These are phyloP conservation scores for Aspergillus egyptiacus DNA, from an alignment of 495 filamentous ascomycete genomes.

Conservation along the genomic window DNA sequence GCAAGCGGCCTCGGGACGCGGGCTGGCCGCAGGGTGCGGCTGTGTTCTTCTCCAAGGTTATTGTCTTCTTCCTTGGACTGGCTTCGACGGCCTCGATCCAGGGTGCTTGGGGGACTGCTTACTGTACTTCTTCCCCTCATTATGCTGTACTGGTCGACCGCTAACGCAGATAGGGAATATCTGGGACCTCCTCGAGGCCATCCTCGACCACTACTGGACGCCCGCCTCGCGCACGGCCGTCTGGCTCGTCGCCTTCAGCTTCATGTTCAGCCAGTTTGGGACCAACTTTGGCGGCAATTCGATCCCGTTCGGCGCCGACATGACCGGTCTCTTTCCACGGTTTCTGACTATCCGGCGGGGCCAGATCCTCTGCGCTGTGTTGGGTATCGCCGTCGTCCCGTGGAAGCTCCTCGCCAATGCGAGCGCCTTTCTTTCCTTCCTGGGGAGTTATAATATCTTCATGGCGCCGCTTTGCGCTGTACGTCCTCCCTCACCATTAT, in stretches of 20 bases:
- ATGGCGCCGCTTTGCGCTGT: conserved; percentile 13
- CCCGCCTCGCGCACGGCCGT: background rate
- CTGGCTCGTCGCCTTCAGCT: conserved; percentile 7
- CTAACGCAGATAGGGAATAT: conserved; percentile 7
- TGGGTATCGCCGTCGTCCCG: conserved; percentile 4
- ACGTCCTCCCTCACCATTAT: background rate
- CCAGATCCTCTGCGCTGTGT: conserved; percentile 7
- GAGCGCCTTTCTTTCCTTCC: conserved; percentile 4
- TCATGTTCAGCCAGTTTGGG: conserved; percentile 7
- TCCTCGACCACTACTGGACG: conserved; percentile 9
- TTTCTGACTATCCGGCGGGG: conserved; percentile 11
- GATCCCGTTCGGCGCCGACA: conserved; percentile 9
- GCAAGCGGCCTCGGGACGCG: background rate
- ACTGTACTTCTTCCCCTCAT: background rate
- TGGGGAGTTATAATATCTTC: conserved; percentile 14
- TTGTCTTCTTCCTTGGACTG: conserved; percentile 1
- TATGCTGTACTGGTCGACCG: background rate
- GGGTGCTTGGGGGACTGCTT: conserved; percentile 5
- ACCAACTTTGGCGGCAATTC: conserved; percentile 9
- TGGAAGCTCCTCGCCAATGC: conserved; percentile 11
- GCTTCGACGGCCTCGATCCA: background rate
- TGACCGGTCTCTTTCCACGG: conserved; percentile 3
- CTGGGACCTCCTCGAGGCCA: conserved; percentile 10
- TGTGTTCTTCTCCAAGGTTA: background rate
- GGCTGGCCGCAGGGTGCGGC: conserved; percentile 1